Evolutionary conservation across 768 basidiomycete species (phyloP), one percentile per base, ranked within the genome.

Genomic region (Pseudohyphozyma bogoriensis): DNA sequence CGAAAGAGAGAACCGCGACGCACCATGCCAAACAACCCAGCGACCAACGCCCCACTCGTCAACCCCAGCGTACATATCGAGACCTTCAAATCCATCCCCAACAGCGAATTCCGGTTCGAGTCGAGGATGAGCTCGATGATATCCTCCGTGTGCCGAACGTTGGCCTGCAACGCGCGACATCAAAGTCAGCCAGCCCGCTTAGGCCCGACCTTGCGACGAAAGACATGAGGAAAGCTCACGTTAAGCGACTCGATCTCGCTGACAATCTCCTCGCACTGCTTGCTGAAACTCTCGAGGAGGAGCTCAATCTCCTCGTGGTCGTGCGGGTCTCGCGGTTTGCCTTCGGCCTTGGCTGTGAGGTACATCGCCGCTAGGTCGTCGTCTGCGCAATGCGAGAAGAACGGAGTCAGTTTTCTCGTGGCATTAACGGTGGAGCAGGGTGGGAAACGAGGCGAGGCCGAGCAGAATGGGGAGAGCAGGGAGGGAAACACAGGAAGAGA

Each of bases 361-460:
- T 96, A 91, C 93, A 97, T 95, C 0, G 89, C 88, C 44, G 84
- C 83, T 70, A 97, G 73, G 73, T 97, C 93, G 72, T 95, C 92
- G 67, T 96, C 93, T 93, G 92, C 87, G 69, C 4, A 32, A 2
- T 29, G 22, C 11, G 29, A 28, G 1, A 13, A 8, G 31, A 29
- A 10, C 31, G 46, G 28, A 32, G 32, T 49, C 22, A 39, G 39
- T 5, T n/a, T n/a, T n/a, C n/a, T n/a, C n/a, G n/a, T n/a, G n/a
- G n/a, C n/a, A n/a, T n/a, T n/a, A n/a, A n/a, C n/a, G n/a, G n/a
- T n/a, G n/a, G 52, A 39, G 36, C 11, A 20, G 3, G 31, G 6
- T 33, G 31, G 47, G 18, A 2, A 29, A 18, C 10, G 5, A 24
- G 32, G n/a, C n/a, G n/a, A n/a, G n/a, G n/a, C n/a, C n/a, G n/a